Percentiles rank a stretch among this genome's conserved stretches.
phyloP scores from a whole-genome alignment of 257 asterid species.

The Rauvolfia tetraphylla region DNA sequence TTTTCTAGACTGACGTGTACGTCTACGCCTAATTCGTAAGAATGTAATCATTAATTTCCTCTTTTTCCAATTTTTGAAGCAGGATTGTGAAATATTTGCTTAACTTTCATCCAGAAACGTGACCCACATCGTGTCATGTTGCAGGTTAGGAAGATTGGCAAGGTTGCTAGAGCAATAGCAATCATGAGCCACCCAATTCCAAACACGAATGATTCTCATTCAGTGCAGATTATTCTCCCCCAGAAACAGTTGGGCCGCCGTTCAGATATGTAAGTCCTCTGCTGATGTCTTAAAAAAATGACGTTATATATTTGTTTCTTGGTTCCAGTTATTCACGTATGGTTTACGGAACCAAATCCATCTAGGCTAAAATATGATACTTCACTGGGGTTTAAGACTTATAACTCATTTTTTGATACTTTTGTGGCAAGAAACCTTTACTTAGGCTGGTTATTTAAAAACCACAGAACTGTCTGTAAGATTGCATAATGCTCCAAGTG shows the following conservation, averaged over 20 bases:
- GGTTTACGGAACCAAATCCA: background rate
- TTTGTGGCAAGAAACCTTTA: background rate
- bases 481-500: background rate
- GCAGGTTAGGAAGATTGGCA: constrained; percentile 83
- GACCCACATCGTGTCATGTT: constrained; percentile 9
- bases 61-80: background rate
- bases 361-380: background rate
- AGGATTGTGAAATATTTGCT: background rate
- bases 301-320: background rate
- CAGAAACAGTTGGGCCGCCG: constrained; percentile 92
- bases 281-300: background rate
- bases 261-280: constrained; percentile 74
- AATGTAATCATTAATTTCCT: background rate
- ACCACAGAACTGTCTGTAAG: too few relatives aligned
- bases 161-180: constrained; percentile 87
- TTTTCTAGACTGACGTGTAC: background rate
- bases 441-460: background rate
- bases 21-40: background rate
- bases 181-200: constrained; percentile 98
- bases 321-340: background rate
- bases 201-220: constrained; percentile 75
- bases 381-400: background rate
- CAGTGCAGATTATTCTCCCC: constrained; percentile 90
- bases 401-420: background rate
- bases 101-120: background rate